These are phyloP conservation scores for Annulohypoxylon truncatum DNA, from an alignment of 2,329 filamentous ascomycete genomes.

Conservation along the genomic window DNA sequence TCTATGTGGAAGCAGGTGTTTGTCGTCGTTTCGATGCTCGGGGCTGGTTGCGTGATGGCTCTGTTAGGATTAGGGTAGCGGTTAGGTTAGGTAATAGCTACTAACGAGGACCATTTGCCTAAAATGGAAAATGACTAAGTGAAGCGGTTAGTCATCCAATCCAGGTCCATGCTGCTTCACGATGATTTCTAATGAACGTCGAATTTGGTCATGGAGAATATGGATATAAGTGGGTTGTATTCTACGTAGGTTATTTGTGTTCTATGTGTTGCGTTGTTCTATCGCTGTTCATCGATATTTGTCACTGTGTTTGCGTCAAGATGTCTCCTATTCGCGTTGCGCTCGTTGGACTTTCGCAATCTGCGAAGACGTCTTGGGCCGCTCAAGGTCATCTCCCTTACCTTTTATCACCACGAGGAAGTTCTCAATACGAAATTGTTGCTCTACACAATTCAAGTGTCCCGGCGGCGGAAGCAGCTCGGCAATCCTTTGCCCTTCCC, in stretches of 20 bases:
- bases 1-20: constrained; percentile 14
- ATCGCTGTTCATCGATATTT: not conserved
- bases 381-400: constrained; percentile 68
- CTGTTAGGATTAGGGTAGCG: constrained; percentile 3
- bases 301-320: constrained; percentile 13
- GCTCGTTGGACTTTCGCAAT: constrained; percentile 68
- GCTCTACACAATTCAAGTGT: constrained; percentile 64
- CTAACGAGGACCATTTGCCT: constrained; percentile 42
- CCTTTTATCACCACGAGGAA: constrained; percentile 60
- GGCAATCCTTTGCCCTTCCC: constrained; percentile 56
- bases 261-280: not conserved
- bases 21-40: constrained; percentile 12
- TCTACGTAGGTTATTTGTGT: not conserved
- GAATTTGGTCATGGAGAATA: not conserved
- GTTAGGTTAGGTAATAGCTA: constrained; percentile 12
- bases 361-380: constrained; percentile 66
- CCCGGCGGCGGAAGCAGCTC: constrained; percentile 57
- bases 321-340: constrained; percentile 66
- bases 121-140: constrained; percentile 31
- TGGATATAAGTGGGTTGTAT: constrained; percentile 2
- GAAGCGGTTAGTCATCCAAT: constrained; percentile 10
- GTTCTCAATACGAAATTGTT: constrained; percentile 59
- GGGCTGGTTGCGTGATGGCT: constrained; percentile 7
- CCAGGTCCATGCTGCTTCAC: not conserved
- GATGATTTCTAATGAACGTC: constrained; percentile 24